Percentiles rank a stretch among this genome's conserved stretches.
These are phyloP conservation scores for Harringtonia aguacate DNA, from an alignment of 2,329 filamentous ascomycete genomes.

Conservation along the genomic window DNA sequence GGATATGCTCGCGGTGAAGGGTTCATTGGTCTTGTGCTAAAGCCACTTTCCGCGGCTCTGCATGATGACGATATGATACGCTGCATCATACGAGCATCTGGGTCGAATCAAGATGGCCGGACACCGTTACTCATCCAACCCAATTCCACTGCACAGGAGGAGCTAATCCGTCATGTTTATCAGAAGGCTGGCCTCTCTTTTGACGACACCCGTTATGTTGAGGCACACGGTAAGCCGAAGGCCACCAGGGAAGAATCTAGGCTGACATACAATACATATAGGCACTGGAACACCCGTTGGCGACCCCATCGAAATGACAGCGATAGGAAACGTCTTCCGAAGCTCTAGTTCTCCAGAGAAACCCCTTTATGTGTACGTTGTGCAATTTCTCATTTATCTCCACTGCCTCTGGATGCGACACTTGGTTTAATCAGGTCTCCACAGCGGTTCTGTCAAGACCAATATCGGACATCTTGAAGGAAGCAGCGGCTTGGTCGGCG, in stretches of 20 bases:
- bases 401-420: too few species aligned
- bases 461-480: constrained; percentile 36
- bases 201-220: constrained; percentile 19
- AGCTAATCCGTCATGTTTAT: constrained; percentile 10
- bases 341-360: not conserved
- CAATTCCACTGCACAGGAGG: constrained; percentile 15
- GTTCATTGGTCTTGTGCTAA: constrained; percentile 29
- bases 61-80: constrained; percentile 24
- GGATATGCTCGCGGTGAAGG: constrained; percentile 41
- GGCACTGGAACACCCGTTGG: constrained; percentile 19
- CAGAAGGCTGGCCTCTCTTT: constrained; percentile 7
- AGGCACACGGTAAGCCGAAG: constrained; percentile 24
- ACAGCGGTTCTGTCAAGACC: constrained; percentile 26
- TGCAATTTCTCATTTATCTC: too few species aligned
- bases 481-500: constrained; percentile 30
- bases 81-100: constrained; percentile 19
- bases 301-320: constrained; percentile 23
- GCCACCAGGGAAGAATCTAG: too few species aligned
- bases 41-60: constrained; percentile 24
- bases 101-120: constrained; percentile 12
- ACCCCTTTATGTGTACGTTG: not conserved
- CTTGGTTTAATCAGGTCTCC: not conserved
- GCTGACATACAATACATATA: too few species aligned
- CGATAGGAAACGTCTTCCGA: constrained; percentile 22
- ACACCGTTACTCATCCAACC: constrained; percentile 11